Base-by-base conservation (phyloP, 768 basidiomycete species). In the Tubosaeta brunneosetosa region DNA sequence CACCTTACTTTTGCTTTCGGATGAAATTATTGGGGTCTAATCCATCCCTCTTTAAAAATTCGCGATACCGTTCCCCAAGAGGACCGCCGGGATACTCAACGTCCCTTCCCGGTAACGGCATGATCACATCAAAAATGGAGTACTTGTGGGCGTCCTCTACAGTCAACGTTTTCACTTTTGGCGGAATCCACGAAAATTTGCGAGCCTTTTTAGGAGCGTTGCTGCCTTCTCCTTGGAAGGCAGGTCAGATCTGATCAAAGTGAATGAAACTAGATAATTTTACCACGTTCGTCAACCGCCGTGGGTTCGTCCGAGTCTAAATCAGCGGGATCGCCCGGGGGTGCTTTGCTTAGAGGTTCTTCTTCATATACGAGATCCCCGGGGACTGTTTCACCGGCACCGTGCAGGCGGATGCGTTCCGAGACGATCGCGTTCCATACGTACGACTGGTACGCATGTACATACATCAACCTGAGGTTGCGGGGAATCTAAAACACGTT, bases 351-450 rank as follows among this genome's bases (percentile, higher is more conserved):
- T 6, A 57, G 37, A 1, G 53, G 58, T 22, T 66, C 67, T 22
- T 66, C 70, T 44, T 88, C 90, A 57, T 85, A 88, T 14, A 98
- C 91, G n/a, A 98, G 77, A 66, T 99, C 97, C 1, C 97, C 97
- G 6, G 82, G 82, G 42, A 94, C 77, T 2, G 91, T 85, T 54
- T 79, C 77, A 47, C 86, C 80, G 47, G 79, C 73, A 29, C 94
- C 93, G 61, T 84, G 85, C 44, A 77, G 76, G 53, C 82, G 84
- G 62, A 98, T 85, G 12, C 97, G 87, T 70, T 97, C 93, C 3
- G 94, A 97, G 37, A 94, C 91, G 51, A 97, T 86, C 44, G 92
- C 85, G 70, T 99, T 99, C 95, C 95, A 99, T 32, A 98, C 86
- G 61, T 97, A 99, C 14, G 91, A 94, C 68, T 99, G 97, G 67